Percentiles rank a stretch among this genome's conserved stretches.
Conservation (phyloP, 495 filamentous ascomycete species). For the Penicillium fimorum region DNA sequence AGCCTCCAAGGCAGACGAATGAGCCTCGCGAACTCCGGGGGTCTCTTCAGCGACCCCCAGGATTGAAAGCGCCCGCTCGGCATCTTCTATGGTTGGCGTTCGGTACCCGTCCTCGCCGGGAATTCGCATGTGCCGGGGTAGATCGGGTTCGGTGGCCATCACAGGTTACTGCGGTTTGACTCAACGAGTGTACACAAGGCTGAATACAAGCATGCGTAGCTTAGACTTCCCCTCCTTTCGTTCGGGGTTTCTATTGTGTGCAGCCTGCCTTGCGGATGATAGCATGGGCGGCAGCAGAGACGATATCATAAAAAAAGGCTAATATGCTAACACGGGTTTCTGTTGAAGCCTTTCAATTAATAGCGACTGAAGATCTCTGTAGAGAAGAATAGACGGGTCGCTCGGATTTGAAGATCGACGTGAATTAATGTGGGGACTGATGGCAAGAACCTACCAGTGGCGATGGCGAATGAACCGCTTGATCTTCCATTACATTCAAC, state of each 20-base stretch:
- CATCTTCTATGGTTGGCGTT: slow-evolving; percentile 51
- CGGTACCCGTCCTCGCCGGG: slow-evolving; percentile 50
- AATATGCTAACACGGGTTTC: neutral
- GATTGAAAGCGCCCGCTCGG: slow-evolving; percentile 30
- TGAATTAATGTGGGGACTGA: slow-evolving; percentile 9
- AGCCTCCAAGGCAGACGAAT: slow-evolving; percentile 35
- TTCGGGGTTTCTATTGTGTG: neutral
- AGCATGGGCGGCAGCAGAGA: neutral
- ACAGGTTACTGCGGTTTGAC: neutral
- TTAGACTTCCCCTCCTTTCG: neutral
- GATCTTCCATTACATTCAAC: neutral
- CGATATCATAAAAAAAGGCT: neutral
- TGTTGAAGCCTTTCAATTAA: neutral
- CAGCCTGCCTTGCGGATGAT: neutral
- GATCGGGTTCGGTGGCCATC: slow-evolving; percentile 28
- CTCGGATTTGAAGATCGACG: slow-evolving; percentile 2
- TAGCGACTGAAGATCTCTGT: neutral
- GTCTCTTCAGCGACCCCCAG: slow-evolving; percentile 8
- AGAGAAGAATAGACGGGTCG: neutral
- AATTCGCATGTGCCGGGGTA: slow-evolving; percentile 40
- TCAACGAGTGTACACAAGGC: neutral
- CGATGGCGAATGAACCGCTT: neutral
- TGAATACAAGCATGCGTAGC: neutral
- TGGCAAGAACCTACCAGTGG: neutral
- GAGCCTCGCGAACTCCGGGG: slow-evolving; percentile 28